A percentile compares a stretch with the other conserved stretches of the same genome.
Conservation (phyloP, 176 grass and related monocot species). For the Saccharum spontaneum region DNA sequence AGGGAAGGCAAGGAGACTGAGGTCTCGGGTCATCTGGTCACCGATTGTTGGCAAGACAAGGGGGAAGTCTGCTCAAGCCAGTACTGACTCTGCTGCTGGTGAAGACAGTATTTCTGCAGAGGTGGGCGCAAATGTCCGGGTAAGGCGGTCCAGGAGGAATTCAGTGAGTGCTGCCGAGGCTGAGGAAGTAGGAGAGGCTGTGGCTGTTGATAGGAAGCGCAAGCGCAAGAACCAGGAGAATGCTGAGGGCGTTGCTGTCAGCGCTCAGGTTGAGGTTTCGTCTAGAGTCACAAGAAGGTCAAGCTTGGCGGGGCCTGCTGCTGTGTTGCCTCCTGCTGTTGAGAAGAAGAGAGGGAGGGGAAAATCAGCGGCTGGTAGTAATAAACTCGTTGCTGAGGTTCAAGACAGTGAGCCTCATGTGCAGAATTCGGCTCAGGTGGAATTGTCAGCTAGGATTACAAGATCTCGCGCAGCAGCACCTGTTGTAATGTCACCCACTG, state of each 20-base stretch:
- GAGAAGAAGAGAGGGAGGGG: slow-evolving; percentile 28
- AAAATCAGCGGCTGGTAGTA: not conserved
- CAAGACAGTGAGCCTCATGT: not conserved
- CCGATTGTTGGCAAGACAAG: not conserved
- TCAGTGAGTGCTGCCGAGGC: not conserved
- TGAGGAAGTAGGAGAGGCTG: not conserved
- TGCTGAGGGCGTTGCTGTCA: not conserved
- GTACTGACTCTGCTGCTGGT: not conserved
- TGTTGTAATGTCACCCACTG: not conserved
- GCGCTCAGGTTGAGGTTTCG: not conserved
- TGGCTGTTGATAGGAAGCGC: slow-evolving; percentile 10
- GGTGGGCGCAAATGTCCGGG: not conserved
- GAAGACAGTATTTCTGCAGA: not conserved
- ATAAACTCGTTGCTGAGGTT: not conserved
- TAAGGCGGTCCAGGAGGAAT: slow-evolving; percentile 17
- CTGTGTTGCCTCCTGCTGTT: slow-evolving; percentile 9
- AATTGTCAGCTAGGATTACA: slow-evolving; percentile 10
- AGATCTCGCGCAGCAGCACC: slow-evolving; percentile 17
- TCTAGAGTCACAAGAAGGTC: slow-evolving; percentile 36
- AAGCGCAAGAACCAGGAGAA: slow-evolving; percentile 13
- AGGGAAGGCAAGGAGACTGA: not conserved
- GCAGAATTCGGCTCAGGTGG: slow-evolving; percentile 10
- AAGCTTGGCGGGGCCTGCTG: not conserved
- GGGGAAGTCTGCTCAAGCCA: not conserved
- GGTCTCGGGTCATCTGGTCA: not conserved